These are phyloP conservation scores for Westerdykella ornata DNA, from an alignment of 2,329 filamentous ascomycete species.

Conservation along the genomic window DNA sequence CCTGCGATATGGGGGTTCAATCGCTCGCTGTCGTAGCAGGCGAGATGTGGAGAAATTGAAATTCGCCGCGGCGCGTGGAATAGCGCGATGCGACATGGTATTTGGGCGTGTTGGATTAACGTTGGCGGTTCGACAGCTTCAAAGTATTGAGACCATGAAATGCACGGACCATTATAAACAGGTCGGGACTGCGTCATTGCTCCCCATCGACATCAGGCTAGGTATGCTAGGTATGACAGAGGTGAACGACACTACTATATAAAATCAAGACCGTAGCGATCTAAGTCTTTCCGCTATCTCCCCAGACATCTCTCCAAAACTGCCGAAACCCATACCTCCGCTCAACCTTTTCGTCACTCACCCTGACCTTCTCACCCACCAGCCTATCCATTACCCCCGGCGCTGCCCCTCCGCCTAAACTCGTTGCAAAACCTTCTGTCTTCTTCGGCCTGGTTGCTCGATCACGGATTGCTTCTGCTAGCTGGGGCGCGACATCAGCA, in stretches of 20 bases:
- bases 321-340: constrained; percentile 77
- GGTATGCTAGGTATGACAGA: no score
- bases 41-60: constrained; percentile 7
- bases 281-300: constrained; percentile 7
- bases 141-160: no score
- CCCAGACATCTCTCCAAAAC: constrained; percentile 79
- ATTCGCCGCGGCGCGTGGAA: constrained; percentile 20
- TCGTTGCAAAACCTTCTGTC: constrained; percentile 32
- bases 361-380: constrained; percentile 47
- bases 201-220: no score
- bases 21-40: constrained; percentile 10
- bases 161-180: no score
- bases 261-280: no score
- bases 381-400: constrained; percentile 59
- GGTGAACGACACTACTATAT: no score
- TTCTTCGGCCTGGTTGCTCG: constrained; percentile 51
- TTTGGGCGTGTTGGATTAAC: no score
- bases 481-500: constrained; percentile 72
- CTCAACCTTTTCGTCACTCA: constrained; percentile 67
- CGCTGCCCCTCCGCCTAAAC: constrained; percentile 36
- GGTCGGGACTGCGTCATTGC: no score
- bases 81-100: constrained; percentile 20
- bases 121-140: no score
- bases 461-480: constrained; percentile 66
- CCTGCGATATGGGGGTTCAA: constrained; percentile 21